Evolutionary conservation across 331 rosid genomes (phyloP).

Genomic region (Cydonia oblonga): DNA sequence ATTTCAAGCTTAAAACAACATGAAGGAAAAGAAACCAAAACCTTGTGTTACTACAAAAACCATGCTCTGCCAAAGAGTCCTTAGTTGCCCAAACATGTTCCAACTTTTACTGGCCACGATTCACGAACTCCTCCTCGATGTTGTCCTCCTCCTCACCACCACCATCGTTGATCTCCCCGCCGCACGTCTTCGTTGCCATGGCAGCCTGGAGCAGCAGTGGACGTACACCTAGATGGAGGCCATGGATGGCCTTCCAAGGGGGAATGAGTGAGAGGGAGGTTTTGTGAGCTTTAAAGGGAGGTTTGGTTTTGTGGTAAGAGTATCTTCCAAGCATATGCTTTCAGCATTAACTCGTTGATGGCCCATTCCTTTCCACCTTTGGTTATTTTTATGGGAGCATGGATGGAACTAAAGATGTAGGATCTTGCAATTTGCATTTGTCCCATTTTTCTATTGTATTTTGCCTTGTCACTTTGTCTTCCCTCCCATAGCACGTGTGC

Average conservation of each 20-base stretch:
- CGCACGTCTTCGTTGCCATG: neutral
- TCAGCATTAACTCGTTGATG: constrained; percentile 23
- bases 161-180: neutral
- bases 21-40: neutral
- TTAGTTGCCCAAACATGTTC: constrained; percentile 28
- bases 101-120: constrained; percentile 4
- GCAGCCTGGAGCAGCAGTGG: neutral
- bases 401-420: neutral
- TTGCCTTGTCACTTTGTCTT: constrained; percentile 4
- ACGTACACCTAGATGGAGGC: constrained; percentile 1
- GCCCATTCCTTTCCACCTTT: constrained; percentile 15
- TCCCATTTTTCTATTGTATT: neutral
- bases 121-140: neutral
- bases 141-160: neutral
- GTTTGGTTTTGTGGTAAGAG: constrained; percentile 14
- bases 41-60: neutral
- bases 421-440: neutral
- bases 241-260: constrained; percentile 11
- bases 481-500: neutral
- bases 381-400: constrained; percentile 12
- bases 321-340: constrained; percentile 38
- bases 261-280: neutral
- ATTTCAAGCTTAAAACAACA: neutral
- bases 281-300: constrained; percentile 6
- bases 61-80: constrained; percentile 26